Conservation (phyloP, 108 stramenopile species). For the Asterionellopsis glacialis region DNA sequence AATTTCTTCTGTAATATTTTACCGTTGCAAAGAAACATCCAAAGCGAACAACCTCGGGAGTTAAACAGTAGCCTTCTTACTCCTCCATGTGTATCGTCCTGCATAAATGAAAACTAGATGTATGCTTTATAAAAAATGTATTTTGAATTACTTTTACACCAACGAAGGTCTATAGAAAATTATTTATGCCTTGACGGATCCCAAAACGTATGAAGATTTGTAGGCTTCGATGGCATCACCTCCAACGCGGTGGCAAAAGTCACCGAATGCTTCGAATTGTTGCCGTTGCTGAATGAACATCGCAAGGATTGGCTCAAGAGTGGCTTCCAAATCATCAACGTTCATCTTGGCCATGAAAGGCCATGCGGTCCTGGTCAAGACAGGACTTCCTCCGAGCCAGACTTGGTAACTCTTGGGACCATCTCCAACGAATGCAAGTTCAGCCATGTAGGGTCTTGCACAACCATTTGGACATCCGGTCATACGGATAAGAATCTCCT, state of each 20-base stretch:
- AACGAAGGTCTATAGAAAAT: background rate
- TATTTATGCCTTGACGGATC: slow-evolving; percentile 33
- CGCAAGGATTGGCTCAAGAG: slow-evolving; percentile 86
- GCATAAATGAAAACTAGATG: background rate
- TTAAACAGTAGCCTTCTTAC: too few relatives aligned
- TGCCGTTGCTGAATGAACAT: slow-evolving; percentile 79
- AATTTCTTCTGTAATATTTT: too few relatives aligned
- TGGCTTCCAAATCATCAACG: slow-evolving; percentile 67
- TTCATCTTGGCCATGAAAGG: slow-evolving; percentile 89
- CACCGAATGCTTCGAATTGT: slow-evolving; percentile 88
- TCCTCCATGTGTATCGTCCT: background rate
- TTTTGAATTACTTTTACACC: background rate
- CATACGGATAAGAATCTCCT: slow-evolving; percentile 95
- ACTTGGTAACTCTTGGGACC: slow-evolving; percentile 92
- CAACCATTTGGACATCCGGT: slow-evolving; percentile 99
- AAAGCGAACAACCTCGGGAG: background rate
- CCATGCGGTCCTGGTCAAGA: slow-evolving; percentile 87
- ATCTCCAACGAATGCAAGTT: slow-evolving; percentile 96
- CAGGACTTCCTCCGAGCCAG: slow-evolving; percentile 95
- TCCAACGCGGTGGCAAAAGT: slow-evolving; percentile 86
- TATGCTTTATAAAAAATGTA: background rate
- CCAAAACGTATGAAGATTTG: slow-evolving; percentile 25
- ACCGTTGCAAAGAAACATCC: background rate
- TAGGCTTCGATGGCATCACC: slow-evolving; percentile 74
- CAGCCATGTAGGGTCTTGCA: slow-evolving; percentile 98